These are phyloP conservation scores for Cladosporium sphaerospermum DNA, from an alignment of 2,329 filamentous ascomycete species.

Conservation along the genomic window DNA sequence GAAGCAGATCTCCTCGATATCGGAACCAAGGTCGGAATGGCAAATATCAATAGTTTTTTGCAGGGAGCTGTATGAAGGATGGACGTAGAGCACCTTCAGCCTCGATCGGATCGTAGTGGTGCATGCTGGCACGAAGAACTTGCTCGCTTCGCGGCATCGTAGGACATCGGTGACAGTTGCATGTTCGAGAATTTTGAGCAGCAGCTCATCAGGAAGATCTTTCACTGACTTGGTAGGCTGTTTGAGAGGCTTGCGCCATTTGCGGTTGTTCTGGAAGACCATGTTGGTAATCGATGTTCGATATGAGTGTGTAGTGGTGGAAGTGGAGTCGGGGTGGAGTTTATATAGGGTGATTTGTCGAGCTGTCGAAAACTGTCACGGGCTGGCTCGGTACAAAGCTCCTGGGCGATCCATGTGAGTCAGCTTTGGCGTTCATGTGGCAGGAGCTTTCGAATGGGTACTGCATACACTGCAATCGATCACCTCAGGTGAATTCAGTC, in stretches of 20 bases:
- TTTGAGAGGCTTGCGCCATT: background rate
- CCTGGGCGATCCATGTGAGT: too few species aligned
- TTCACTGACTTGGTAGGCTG: slow-evolving; percentile 3
- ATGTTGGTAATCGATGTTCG: slow-evolving; percentile 3
- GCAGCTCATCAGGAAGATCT: slow-evolving; percentile 14
- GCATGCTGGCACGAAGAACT: slow-evolving; percentile 4
- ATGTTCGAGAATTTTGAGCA: slow-evolving; percentile 9
- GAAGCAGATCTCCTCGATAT: slow-evolving; percentile 15
- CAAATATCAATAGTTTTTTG: slow-evolving; percentile 11
- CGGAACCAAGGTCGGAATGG: slow-evolving; percentile 11
- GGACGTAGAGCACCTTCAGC: slow-evolving; percentile 17
- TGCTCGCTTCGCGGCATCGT: slow-evolving; percentile 1
- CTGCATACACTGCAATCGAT: too few species aligned
- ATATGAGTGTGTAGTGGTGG: background rate
- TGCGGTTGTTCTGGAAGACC: slow-evolving; percentile 9
- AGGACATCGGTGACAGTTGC: slow-evolving; percentile 1
- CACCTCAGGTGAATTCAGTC: too few species aligned
- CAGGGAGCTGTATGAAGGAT: slow-evolving; percentile 11
- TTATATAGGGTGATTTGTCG: too few species aligned
- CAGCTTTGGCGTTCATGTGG: too few species aligned
- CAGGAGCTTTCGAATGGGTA: too few species aligned
- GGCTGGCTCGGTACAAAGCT: too few species aligned
- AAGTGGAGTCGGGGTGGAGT: too few species aligned
- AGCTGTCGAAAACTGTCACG: too few species aligned
- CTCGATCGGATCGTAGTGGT: slow-evolving; percentile 3